phyloP scores from a whole-genome alignment of 768 basidiomycete species.

The Tylopilus sp. region DNA sequence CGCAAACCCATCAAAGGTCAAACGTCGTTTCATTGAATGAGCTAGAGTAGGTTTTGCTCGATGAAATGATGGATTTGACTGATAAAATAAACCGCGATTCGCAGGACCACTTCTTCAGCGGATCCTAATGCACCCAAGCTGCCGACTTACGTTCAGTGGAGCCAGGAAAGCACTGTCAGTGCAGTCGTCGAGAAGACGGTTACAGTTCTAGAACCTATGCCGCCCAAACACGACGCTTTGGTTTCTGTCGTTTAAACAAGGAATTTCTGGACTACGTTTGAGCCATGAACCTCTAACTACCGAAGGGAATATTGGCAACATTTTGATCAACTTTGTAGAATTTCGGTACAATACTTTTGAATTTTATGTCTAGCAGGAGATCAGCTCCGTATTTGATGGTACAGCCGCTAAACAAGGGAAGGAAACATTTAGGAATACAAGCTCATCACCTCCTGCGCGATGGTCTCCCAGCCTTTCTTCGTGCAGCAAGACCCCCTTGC shows the following conservation, averaged over 20 bases:
- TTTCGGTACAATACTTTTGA: slow-evolving; percentile 15
- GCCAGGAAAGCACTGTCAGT: slow-evolving; percentile 2
- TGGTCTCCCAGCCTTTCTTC: slow-evolving; percentile 66
- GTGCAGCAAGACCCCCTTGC: slow-evolving; percentile 58
- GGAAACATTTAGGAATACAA: not conserved
- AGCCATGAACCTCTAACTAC: not conserved
- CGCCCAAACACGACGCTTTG: slow-evolving; percentile 1
- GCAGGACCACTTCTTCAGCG: slow-evolving; percentile 9
- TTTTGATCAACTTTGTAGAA: not conserved
- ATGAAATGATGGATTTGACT: not conserved
- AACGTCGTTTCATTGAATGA: slow-evolving; percentile 21
- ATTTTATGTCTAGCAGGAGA: slow-evolving; percentile 1
- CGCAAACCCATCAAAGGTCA: too few species aligned
- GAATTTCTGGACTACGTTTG: not conserved
- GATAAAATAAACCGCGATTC: not conserved
- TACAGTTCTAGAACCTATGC: not conserved
- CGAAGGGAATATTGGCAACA: not conserved
- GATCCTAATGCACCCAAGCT: slow-evolving; percentile 11
- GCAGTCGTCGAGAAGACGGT: slow-evolving; percentile 3
- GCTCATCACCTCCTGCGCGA: slow-evolving; percentile 65
- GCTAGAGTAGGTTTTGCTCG: slow-evolving; percentile 10
- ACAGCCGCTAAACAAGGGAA: not conserved
- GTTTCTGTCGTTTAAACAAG: slow-evolving; percentile 10
- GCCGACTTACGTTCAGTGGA: slow-evolving; percentile 18
- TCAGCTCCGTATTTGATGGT: not conserved